Evolutionary conservation across 805 yeast species (phyloP), one percentile per base, ranked within the genome.

Genomic region (Ogataea methanolica): DNA sequence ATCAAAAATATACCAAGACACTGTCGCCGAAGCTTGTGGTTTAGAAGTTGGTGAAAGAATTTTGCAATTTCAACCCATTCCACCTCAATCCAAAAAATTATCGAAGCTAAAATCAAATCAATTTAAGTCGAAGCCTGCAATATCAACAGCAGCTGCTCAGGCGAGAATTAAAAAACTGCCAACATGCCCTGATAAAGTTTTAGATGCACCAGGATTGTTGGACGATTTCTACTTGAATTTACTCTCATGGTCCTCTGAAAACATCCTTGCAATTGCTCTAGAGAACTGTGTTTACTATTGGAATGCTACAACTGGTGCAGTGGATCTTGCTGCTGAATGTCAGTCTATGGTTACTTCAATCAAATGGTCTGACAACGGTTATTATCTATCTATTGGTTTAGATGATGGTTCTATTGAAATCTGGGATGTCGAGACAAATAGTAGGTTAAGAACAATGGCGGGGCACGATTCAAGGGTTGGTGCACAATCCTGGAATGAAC

Each of bases 11-110:
- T 88, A 88, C 60, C 85, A 85, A 63, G 80, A 80, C 57, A 83
- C 88, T 26, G 96, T 92, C 2, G 98, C 97, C 0, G 86, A 86
- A 61, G 98, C 97, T 0, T 92, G 97, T 65, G 98, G 99, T 0
- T 72, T 90, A 43, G 84, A 86, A 48, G 78, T 87, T 59, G 85
- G 88, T 51, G 85, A 88, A 52, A 74, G 96, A 53, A 88, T 94
- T 36, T 70, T 92, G 49, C 90, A 88, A 57, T 92, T 86, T 66
- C 85, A 88, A 63, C 95, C 94, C n/a, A 68, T 76, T 19, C 89
- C 96, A 9, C 97, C 97, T 3, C 85, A 80, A 51, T 58, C 73
- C 29, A 59, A 67, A 17, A 52, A 54, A 34, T 49, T 54, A 12
- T 37, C 55, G 41, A 55, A 53, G 46, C 41, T 46, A 29, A 54